Percentiles rank a stretch among this genome's conserved stretches.
Conservation (phyloP, 2,329 filamentous ascomycete genomes). For the Ophidiomyces ophidiicola region DNA sequence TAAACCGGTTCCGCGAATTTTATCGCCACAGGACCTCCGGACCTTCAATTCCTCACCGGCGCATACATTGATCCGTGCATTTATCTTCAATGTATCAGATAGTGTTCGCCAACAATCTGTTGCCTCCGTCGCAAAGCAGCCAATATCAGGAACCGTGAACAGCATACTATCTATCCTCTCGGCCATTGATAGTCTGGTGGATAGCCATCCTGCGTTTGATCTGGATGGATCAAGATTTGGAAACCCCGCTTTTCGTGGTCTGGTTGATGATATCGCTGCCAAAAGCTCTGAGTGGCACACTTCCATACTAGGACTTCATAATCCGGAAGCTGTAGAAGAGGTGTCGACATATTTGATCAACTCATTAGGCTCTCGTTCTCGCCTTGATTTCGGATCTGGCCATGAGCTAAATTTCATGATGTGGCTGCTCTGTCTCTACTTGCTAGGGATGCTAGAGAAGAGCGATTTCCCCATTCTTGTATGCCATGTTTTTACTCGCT, state of each 20-base stretch:
- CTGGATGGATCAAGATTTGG: conserved; percentile 84
- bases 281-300: conserved; percentile 33
- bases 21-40: conserved; percentile 68
- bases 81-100: conserved; percentile 77
- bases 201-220: conserved; percentile 65
- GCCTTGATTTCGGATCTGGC: conserved; percentile 93
- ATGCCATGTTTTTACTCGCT: conserved; percentile 66
- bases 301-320: conserved; percentile 29
- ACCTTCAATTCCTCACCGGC: conserved; percentile 68
- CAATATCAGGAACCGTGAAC: conserved; percentile 38
- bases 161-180: conserved; percentile 59
- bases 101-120: conserved; percentile 60
- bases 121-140: conserved; percentile 47
- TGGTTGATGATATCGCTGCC: conserved; percentile 47
- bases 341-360: conserved; percentile 67
- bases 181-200: conserved; percentile 54
- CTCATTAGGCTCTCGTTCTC: conserved; percentile 70
- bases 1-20: conserved; percentile 62
- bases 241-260: conserved; percentile 77
- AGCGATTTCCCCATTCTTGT: conserved; percentile 62
- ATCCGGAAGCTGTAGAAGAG: conserved; percentile 50
- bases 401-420: conserved; percentile 96
- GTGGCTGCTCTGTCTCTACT: conserved; percentile 89
- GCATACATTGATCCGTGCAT: conserved; percentile 63
- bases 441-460: conserved; percentile 52